Percentiles rank a stretch among this genome's conserved stretches.
These are phyloP conservation scores for Graphiopsis chlorocephala DNA, from an alignment of 2,329 filamentous ascomycete species.

Conservation along the genomic window DNA sequence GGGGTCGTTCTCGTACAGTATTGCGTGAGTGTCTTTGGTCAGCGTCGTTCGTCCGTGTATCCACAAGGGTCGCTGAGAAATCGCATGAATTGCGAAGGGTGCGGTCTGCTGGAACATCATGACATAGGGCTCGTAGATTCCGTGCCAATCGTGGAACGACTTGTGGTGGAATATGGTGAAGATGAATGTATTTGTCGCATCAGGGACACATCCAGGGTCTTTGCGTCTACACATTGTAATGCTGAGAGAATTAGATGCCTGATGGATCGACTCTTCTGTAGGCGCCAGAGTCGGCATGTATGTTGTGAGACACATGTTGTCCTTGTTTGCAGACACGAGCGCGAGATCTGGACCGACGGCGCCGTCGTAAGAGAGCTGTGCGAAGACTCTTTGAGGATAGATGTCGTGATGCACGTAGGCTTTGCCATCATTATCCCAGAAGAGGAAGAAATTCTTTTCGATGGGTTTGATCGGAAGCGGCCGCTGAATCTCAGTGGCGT, in stretches of 20 bases:
- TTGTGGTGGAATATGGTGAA: slow-evolving; percentile 58
- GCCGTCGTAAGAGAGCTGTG: slow-evolving; percentile 46
- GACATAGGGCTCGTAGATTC: slow-evolving; percentile 56
- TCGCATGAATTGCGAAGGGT: slow-evolving; percentile 52
- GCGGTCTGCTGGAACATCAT: slow-evolving; percentile 49
- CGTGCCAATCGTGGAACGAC: slow-evolving; percentile 45
- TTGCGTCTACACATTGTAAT: slow-evolving; percentile 54
- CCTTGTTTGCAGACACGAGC: slow-evolving; percentile 34
- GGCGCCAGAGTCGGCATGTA: slow-evolving; percentile 17
- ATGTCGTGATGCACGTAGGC: slow-evolving; percentile 56
- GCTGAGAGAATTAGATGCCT: slow-evolving; percentile 58
- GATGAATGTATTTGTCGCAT: slow-evolving; percentile 53
- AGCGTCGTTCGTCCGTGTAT: slow-evolving; percentile 47
- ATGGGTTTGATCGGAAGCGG: slow-evolving; percentile 45
- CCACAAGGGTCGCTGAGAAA: slow-evolving; percentile 55
- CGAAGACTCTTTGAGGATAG: slow-evolving; percentile 50
- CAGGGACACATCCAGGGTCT: slow-evolving; percentile 44
- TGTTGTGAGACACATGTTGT: slow-evolving; percentile 50
- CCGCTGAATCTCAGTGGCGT: slow-evolving; percentile 52
- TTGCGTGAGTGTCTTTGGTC: background rate
- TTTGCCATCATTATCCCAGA: slow-evolving; percentile 52
- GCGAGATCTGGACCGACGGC: slow-evolving; percentile 50
- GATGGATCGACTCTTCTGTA: slow-evolving; percentile 47
- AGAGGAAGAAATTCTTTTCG: slow-evolving; percentile 64
- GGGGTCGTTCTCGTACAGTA: background rate